phyloP scores from a whole-genome alignment of 106 monocot species.

The Platanthera guangdongensis region DNA sequence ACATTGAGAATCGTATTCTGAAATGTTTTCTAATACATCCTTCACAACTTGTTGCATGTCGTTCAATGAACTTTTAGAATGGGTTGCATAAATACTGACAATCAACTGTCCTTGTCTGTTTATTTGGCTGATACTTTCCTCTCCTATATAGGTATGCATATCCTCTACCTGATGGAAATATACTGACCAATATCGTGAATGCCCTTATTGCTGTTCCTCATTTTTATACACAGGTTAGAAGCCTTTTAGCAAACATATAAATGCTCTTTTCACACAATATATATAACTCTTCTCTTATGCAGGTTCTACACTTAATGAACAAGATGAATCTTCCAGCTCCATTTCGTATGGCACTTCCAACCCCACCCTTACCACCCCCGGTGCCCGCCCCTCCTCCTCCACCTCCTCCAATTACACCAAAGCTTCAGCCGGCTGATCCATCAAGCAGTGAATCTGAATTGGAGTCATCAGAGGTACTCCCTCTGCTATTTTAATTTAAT shows the following conservation, averaged over 20 bases:
- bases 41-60: not conserved
- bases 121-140: not conserved
- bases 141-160: constrained; percentile 62
- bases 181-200: constrained; percentile 89
- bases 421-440: constrained; percentile 25
- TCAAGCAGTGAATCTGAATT: constrained; percentile 91
- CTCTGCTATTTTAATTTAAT: not conserved
- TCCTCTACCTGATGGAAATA: constrained; percentile 95
- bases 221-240: constrained; percentile 91
- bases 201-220: constrained; percentile 91
- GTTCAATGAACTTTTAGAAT: not conserved
- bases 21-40: not conserved
- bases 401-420: constrained; percentile 18
- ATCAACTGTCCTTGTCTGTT: not conserved
- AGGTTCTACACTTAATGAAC: constrained; percentile 99
- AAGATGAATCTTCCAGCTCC: constrained; percentile 98
- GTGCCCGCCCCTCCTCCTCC: constrained; percentile 61
- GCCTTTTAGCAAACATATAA: not conserved
- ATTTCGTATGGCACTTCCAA: constrained; percentile 91
- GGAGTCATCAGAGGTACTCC: constrained; percentile 81
- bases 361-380: constrained; percentile 76
- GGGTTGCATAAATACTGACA: not conserved
- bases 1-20: not conserved
- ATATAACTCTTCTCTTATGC: not conserved
- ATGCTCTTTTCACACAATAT: constrained; percentile 5